Evolutionary conservation across 2,329 filamentous ascomycete species (phyloP).

Genomic region (Fusarium piperis): DNA sequence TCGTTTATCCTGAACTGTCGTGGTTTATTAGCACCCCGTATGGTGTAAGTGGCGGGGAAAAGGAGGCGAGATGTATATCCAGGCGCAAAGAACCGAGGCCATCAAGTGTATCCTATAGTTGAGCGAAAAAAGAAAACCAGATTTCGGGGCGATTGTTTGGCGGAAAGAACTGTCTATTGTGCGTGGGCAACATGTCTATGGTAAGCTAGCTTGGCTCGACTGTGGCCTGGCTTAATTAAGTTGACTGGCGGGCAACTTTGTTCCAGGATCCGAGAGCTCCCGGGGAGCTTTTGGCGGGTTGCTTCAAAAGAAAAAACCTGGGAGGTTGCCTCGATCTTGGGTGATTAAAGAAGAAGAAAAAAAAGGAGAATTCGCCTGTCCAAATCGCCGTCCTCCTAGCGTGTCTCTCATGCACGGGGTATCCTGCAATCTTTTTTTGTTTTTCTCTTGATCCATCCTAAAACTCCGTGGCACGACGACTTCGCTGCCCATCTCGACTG

Average conservation of each 20-base stretch:
- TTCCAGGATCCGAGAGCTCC: conserved; percentile 20
- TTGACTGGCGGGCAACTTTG: conserved; percentile 23
- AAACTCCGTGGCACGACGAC: conserved; percentile 30
- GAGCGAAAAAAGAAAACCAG: background rate
- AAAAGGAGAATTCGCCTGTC: conserved; percentile 17
- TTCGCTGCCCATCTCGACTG: conserved; percentile 33
- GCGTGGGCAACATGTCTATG: conserved; percentile 47
- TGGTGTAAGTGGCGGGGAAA: background rate
- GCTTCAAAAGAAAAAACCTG: conserved; percentile 1
- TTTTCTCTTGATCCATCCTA: conserved; percentile 7
- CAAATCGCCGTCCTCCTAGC: conserved; percentile 9
- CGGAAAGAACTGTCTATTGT: conserved; percentile 44
- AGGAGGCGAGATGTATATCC: background rate
- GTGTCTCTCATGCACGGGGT: conserved; percentile 32
- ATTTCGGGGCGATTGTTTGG: conserved; percentile 12
- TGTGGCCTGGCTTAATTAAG: conserved; percentile 26
- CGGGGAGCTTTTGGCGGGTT: background rate
- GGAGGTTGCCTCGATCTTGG: background rate
- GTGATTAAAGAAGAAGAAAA: background rate
- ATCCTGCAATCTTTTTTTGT: conserved; percentile 28
- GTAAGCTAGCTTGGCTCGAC: conserved; percentile 38
- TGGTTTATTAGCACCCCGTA: background rate
- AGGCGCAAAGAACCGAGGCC: background rate
- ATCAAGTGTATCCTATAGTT: background rate
- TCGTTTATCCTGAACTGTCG: background rate